Conservation (phyloP, 176 grass and related monocot genomes). For the Zoysia pacifica region DNA sequence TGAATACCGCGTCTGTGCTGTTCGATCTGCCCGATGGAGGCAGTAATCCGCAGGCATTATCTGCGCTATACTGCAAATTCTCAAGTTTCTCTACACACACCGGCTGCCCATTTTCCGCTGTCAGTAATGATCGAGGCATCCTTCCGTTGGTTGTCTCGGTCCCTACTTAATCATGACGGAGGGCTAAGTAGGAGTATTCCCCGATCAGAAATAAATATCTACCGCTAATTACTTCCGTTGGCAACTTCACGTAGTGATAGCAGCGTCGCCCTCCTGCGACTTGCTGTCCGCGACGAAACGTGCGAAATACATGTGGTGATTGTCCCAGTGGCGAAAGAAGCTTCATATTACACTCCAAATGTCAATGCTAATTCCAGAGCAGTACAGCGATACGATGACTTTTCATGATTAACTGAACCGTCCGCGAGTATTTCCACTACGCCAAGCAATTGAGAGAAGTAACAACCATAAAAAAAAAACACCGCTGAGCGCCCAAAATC, state of each 20-base stretch:
- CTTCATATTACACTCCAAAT: background rate
- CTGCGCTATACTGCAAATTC: no score
- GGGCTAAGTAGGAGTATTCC: background rate
- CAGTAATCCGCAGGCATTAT: background rate
- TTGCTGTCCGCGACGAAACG: slow-evolving; percentile 1
- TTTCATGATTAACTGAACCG: slow-evolving; percentile 17
- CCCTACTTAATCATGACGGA: background rate
- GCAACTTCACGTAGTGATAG: background rate
- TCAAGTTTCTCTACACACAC: no score
- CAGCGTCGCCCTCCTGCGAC: background rate
- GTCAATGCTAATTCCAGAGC: background rate
- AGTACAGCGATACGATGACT: slow-evolving; percentile 11
- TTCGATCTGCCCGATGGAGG: background rate
- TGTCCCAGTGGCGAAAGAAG: background rate
- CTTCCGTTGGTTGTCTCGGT: background rate
- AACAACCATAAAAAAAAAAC: slow-evolving; percentile 30
- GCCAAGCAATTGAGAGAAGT: slow-evolving; percentile 20
- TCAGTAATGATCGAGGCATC: background rate
- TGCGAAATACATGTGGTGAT: slow-evolving; percentile 1
- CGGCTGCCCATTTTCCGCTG: background rate
- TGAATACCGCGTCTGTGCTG: background rate
- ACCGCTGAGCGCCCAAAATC: background rate
- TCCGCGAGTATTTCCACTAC: slow-evolving; percentile 21
- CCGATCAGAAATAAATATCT: background rate
- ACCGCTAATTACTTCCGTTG: background rate